Conservation (phyloP, 495 filamentous ascomycete species). For the Venustampulla echinocandica region DNA sequence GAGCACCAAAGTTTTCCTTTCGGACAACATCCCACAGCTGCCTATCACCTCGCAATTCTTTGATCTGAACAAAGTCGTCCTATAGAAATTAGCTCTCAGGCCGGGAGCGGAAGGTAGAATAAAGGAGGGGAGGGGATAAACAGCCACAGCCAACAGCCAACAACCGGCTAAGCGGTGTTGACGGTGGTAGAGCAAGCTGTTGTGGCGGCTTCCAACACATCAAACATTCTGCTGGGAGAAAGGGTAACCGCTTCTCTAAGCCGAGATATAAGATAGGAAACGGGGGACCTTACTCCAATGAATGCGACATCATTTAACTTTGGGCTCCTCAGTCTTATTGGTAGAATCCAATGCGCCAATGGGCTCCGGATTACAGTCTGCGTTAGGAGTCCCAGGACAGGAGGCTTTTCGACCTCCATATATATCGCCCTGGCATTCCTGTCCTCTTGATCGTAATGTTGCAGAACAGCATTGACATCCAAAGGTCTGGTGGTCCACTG, state of each 20-base stretch:
- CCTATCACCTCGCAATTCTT: conserved; percentile 51
- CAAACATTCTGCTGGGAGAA: neutral
- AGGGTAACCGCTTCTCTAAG: neutral
- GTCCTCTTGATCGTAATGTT: conserved; percentile 24
- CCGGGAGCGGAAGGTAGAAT: neutral
- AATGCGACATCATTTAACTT: conserved; percentile 83
- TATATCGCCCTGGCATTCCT: conserved; percentile 19
- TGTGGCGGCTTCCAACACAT: neutral
- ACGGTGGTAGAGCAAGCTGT: neutral
- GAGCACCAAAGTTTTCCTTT: conserved; percentile 66
- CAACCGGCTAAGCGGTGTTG: neutral
- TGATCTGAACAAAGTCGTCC: conserved; percentile 62
- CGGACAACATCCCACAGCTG: conserved; percentile 60
- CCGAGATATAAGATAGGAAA: conserved; percentile 3
- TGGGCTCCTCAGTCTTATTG: conserved; percentile 61
- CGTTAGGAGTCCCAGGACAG: conserved; percentile 60
- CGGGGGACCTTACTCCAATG: conserved; percentile 53
- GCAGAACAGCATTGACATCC: conserved; percentile 34
- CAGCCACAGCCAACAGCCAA: neutral
- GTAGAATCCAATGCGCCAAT: conserved; percentile 67
- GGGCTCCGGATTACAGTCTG: conserved; percentile 70
- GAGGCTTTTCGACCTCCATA: conserved; percentile 29
- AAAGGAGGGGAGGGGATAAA: neutral
- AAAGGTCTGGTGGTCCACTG: conserved; percentile 47
- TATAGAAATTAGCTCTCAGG: conserved; percentile 28